phyloP scores from a whole-genome alignment of 2,329 filamentous ascomycete species.

The Microcyclosporella mali region DNA sequence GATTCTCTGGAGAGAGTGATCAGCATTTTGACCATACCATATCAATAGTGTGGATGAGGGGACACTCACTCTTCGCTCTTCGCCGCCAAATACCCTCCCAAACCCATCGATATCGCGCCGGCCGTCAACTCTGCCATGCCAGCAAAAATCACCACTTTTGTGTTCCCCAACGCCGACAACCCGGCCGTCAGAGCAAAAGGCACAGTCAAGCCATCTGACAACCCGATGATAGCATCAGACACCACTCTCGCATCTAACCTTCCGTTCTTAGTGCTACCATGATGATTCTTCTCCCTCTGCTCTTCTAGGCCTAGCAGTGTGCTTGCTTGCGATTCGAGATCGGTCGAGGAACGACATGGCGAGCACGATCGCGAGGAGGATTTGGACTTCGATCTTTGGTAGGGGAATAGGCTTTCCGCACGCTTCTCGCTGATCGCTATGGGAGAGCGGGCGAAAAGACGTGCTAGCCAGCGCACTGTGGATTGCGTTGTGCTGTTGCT shows the following conservation, averaged over 20 bases:
- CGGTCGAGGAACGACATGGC: slow-evolving; percentile 6
- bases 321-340: slow-evolving; percentile 18
- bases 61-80: slow-evolving; percentile 45
- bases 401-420: slow-evolving; percentile 3
- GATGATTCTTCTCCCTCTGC: slow-evolving; percentile 1
- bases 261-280: slow-evolving; percentile 1
- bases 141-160: slow-evolving; percentile 35
- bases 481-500: background rate
- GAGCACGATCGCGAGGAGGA: slow-evolving; percentile 1
- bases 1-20: slow-evolving; percentile 37
- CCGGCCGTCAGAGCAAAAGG: slow-evolving; percentile 39
- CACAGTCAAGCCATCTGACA: slow-evolving; percentile 38
- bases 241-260: slow-evolving; percentile 38
- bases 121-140: slow-evolving; percentile 37
- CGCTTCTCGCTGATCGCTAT: slow-evolving; percentile 8
- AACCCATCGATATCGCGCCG: slow-evolving; percentile 37
- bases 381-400: background rate
- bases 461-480: slow-evolving; percentile 3
- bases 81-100: slow-evolving; percentile 40
- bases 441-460: slow-evolving; percentile 5
- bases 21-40: background rate
- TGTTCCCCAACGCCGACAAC: slow-evolving; percentile 34
- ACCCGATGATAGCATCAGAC: slow-evolving; percentile 39
- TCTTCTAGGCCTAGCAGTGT: slow-evolving; percentile 11
- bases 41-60: background rate